These are phyloP conservation scores for Penicillium paneum DNA, from an alignment of 2,329 filamentous ascomycete species.

Conservation along the genomic window DNA sequence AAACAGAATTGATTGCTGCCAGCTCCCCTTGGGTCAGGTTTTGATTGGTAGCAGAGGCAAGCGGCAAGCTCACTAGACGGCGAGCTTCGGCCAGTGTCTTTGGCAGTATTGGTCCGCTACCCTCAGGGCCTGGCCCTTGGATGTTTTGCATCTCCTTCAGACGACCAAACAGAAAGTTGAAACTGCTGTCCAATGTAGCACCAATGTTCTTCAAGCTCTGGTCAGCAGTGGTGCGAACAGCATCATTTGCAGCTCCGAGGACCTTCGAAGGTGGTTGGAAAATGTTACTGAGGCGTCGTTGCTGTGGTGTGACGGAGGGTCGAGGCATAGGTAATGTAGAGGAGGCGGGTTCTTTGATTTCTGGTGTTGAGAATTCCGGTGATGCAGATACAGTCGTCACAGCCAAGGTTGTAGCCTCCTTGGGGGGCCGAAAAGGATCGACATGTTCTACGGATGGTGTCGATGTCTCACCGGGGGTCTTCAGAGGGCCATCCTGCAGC, in stretches of 20 bases:
- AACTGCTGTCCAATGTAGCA: slow-evolving; percentile 83
- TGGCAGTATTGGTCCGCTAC: slow-evolving; percentile 58
- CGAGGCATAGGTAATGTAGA: slow-evolving; percentile 34
- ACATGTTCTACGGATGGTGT: slow-evolving; percentile 25
- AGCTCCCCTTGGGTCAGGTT: slow-evolving; percentile 51
- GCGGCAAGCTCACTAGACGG: slow-evolving; percentile 68
- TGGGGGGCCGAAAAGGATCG: slow-evolving; percentile 25
- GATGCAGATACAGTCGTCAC: slow-evolving; percentile 29
- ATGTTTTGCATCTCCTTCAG: slow-evolving; percentile 64
- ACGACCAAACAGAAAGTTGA: slow-evolving; percentile 87
- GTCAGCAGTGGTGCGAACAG: slow-evolving; percentile 82
- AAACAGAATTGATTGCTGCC: slow-evolving; percentile 46
- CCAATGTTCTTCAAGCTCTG: slow-evolving; percentile 90
- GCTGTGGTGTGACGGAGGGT: slow-evolving; percentile 51
- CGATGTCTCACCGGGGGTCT: slow-evolving; percentile 42
- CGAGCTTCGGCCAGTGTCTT: slow-evolving; percentile 91
- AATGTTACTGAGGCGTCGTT: slow-evolving; percentile 76
- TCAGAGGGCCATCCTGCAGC: slow-evolving; percentile 63
- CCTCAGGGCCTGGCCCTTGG: slow-evolving; percentile 45
- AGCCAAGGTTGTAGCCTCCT: slow-evolving; percentile 27
- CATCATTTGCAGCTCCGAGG: slow-evolving; percentile 77
- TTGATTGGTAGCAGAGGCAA: slow-evolving; percentile 48
- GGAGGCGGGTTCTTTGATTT: slow-evolving; percentile 29
- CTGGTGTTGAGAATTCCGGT: slow-evolving; percentile 31
- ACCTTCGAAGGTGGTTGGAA: slow-evolving; percentile 81